phyloP scores from a whole-genome alignment of 2,329 filamentous ascomycete genomes.

The Cephalotrichum gorgonifer region DNA sequence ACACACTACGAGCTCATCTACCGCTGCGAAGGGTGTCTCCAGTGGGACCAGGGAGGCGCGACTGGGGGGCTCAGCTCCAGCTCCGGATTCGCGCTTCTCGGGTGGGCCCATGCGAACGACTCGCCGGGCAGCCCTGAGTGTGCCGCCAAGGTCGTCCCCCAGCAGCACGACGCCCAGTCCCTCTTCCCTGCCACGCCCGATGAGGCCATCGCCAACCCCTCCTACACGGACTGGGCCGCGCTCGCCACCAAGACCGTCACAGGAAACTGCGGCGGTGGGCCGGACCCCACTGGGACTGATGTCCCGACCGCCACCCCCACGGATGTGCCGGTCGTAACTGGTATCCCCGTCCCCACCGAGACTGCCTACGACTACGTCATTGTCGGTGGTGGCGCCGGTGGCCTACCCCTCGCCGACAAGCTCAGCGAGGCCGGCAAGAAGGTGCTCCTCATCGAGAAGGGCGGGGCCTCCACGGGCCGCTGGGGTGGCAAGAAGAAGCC shows the following conservation, averaged over 20 bases:
- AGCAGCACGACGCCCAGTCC: slow-evolving; percentile 44
- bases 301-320: slow-evolving; percentile 12
- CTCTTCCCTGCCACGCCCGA: slow-evolving; percentile 34
- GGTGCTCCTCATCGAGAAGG: slow-evolving; percentile 53
- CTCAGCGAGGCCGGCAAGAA: slow-evolving; percentile 54
- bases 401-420: slow-evolving; percentile 49
- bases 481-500: slow-evolving; percentile 52
- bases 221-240: slow-evolving; percentile 31
- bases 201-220: slow-evolving; percentile 23
- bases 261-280: slow-evolving; percentile 17
- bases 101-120: slow-evolving; percentile 42
- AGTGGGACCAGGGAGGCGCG: slow-evolving; percentile 38
- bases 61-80: slow-evolving; percentile 34
- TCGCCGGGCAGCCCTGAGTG: slow-evolving; percentile 29
- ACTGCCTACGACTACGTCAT: slow-evolving; percentile 51
- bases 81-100: slow-evolving; percentile 33
- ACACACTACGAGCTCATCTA: slow-evolving; percentile 55
- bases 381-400: slow-evolving; percentile 50
- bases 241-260: slow-evolving; percentile 29
- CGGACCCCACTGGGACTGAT: not conserved
- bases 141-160: slow-evolving; percentile 31
- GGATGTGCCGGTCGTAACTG: slow-evolving; percentile 17
- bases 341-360: slow-evolving; percentile 19
- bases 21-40: slow-evolving; percentile 47
- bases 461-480: slow-evolving; percentile 48